Conservation (phyloP, 352 stramenopile genomes). For the Globisporangium acanthophoron region DNA sequence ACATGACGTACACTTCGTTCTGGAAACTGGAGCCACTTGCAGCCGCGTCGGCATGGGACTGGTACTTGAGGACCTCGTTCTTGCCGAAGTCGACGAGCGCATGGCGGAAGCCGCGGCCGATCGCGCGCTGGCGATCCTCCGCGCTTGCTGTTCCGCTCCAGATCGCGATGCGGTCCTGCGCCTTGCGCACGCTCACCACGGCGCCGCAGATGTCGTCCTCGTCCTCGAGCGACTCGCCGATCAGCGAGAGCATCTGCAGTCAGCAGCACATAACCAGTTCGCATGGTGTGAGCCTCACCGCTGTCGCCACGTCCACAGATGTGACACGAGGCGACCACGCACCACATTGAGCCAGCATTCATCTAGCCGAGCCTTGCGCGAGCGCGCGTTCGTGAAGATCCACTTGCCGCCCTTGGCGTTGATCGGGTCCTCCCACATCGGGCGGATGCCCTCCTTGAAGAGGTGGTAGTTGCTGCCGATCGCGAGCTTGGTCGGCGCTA, state of each 20-base stretch:
- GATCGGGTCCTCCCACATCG: slow-evolving; percentile 96
- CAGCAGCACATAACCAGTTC: background rate
- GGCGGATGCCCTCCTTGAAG: slow-evolving; percentile 95
- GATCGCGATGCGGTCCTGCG: slow-evolving; percentile 94
- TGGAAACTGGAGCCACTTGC: slow-evolving; percentile 88
- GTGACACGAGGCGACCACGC: slow-evolving; percentile 3
- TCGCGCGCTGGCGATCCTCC: slow-evolving; percentile 70
- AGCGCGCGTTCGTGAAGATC: slow-evolving; percentile 94
- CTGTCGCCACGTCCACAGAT: background rate
- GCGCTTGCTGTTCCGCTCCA: slow-evolving; percentile 87
- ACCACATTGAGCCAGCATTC: slow-evolving; percentile 96
- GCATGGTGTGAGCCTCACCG: background rate
- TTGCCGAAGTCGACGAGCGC: slow-evolving; percentile 81
- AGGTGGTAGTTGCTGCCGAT: slow-evolving; percentile 96
- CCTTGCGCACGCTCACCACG: slow-evolving; percentile 94
- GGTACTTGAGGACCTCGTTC: slow-evolving; percentile 87
- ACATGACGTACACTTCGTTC: slow-evolving; percentile 79
- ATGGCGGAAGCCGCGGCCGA: slow-evolving; percentile 76
- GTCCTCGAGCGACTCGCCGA: slow-evolving; percentile 94
- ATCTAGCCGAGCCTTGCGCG: slow-evolving; percentile 89
- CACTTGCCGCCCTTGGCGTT: slow-evolving; percentile 96
- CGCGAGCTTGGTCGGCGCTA: slow-evolving; percentile 83
- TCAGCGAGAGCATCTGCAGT: slow-evolving; percentile 89
- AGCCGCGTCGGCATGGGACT: slow-evolving; percentile 82
- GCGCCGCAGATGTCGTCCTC: slow-evolving; percentile 93